Conservation (phyloP, 305 asterid species). For the Fraxinus angustifolia region DNA sequence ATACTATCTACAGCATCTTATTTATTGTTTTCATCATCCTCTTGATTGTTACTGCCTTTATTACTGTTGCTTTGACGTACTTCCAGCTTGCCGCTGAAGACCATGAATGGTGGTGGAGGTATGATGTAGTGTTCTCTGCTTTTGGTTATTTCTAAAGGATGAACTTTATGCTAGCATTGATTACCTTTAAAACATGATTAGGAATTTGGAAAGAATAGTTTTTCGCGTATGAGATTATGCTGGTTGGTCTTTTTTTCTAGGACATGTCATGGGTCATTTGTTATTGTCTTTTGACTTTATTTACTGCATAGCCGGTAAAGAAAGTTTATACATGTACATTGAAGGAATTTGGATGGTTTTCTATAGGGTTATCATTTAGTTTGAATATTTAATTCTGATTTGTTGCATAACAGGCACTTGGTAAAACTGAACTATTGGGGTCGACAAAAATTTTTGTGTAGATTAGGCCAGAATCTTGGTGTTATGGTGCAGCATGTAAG, state of each 20-base stretch:
- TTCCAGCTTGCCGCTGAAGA: slow-evolving; percentile 87
- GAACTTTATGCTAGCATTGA: not conserved
- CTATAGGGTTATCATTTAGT: not conserved
- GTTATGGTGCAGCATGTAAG: not conserved
- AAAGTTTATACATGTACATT: not conserved
- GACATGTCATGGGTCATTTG: not conserved
- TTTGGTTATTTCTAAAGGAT: not conserved
- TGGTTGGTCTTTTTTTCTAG: not conserved
- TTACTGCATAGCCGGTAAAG: not conserved
- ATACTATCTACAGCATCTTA: slow-evolving; percentile 71
- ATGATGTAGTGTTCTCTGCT: slow-evolving; percentile 1
- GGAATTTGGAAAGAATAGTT: not conserved
- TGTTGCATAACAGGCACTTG: not conserved
- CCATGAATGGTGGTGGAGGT: slow-evolving; percentile 96
- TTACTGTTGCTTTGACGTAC: slow-evolving; percentile 72
- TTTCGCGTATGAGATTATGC: not conserved
- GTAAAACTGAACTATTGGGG: not conserved
- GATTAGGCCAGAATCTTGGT: not conserved
- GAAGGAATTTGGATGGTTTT: not conserved
- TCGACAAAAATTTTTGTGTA: too few relatives aligned
- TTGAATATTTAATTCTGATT: not conserved
- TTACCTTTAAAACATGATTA: not conserved
- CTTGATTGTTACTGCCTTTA: slow-evolving; percentile 69
- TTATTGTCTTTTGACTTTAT: not conserved
- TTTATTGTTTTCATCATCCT: slow-evolving; percentile 75